Evolutionary conservation across 1,284 basidiomycete genomes (phyloP).

Genomic region (Trametes polyzona): DNA sequence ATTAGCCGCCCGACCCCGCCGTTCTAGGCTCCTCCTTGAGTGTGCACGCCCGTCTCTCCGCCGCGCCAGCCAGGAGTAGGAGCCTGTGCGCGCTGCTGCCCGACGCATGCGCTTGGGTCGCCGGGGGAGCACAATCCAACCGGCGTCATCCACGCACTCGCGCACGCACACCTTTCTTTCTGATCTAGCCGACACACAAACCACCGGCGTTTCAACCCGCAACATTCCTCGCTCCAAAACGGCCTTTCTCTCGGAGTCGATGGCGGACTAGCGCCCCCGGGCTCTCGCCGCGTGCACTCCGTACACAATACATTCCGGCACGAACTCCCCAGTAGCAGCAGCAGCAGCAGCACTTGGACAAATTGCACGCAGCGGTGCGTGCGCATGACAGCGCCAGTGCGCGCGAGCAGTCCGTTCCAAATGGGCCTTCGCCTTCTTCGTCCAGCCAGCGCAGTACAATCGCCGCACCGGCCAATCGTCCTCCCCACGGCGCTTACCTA

Average conservation of each 20-base stretch:
- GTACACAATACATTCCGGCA: not conserved
- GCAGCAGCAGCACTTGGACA: not conserved
- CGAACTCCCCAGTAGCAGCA: no score
- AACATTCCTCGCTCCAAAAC: not conserved
- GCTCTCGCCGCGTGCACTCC: no score
- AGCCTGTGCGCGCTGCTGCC: not conserved
- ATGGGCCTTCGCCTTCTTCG: constrained; percentile 19
- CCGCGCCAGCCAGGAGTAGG: no score
- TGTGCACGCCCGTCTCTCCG: not conserved
- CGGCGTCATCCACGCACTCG: not conserved
- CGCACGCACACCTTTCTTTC: not conserved
- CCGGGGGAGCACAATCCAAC: constrained; percentile 3
- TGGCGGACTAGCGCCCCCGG: no score
- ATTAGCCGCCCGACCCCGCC: constrained; percentile 24
- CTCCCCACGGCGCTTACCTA: constrained; percentile 33
- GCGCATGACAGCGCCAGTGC: constrained; percentile 6
- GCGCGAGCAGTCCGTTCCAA: not conserved
- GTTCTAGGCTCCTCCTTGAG: constrained; percentile 16
- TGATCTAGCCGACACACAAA: no score
- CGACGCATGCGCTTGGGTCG: not conserved
- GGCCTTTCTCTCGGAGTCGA: constrained; percentile 3
- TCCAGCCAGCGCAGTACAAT: constrained; percentile 18
- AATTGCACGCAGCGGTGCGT: constrained; percentile 9
- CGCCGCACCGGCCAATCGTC: constrained; percentile 21
- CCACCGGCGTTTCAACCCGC: no score